Base-by-base conservation (phyloP, 2,329 filamentous ascomycete genomes). In the Madurella mycetomatis region DNA sequence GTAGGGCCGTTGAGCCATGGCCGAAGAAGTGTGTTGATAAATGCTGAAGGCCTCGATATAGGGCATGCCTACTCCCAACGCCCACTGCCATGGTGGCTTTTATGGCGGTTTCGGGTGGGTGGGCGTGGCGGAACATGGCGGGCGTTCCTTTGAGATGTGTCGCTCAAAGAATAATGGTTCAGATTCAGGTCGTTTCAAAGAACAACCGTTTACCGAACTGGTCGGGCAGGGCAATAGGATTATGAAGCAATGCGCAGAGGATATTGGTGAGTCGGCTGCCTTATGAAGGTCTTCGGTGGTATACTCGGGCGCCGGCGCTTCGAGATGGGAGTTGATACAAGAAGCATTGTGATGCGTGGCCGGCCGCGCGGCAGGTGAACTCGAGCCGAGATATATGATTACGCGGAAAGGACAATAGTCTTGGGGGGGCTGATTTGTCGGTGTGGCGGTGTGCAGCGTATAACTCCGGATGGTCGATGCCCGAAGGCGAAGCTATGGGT, bases 11-110 rank as follows among this genome's bases (percentile, higher is more conserved):
- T 53, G 43, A 15, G 13, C 11, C 11, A 37, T 37, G 31, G 31
- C 31, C 9, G 12, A 55, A 40, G 31, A 57, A 42, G 12, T 55
- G 46, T 16, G 56, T 34, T 13, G 52, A 50, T 30, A 58, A 51
- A 11, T 15, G 25, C n/a, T 50, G 50, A 12, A 60, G 41, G 15
- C 52, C 41, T 17, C 49, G 52, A 37, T 56, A 55, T 1, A 60
- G 40, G 9, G 55, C 58, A 2, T 57, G 47, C 41, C 54, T 58
- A 42, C 46, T 56, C 8, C 53, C 51, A 13, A 61, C 18, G 9
- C 54, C 58, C 2, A 54, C 50, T 4, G 55, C 59, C 55, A 62
- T 51, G 45, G 55, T 54, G 25, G 49, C 37, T 57, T 53, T 60
- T 58, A 62, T 59, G 31, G 47, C 45, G 0, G 31, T 43, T 7